Evolutionary conservation across 441 rosid genomes (phyloP).

Genomic region (Theobroma grandiflorum): DNA sequence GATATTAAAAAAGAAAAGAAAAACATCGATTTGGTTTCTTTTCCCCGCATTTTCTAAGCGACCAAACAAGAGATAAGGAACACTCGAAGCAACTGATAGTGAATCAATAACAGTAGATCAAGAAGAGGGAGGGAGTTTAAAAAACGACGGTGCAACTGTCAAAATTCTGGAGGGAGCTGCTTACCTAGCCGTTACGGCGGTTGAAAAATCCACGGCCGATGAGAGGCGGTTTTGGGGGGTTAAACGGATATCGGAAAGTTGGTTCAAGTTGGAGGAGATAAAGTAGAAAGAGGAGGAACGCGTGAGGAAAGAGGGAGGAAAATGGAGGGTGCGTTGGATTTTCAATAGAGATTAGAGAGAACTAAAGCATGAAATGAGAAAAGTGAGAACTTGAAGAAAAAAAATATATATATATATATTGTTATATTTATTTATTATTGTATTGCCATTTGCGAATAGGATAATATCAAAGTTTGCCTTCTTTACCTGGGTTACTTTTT

Average conservation of each 20-base stretch:
- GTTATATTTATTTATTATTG: background rate
- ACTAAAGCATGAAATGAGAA: background rate
- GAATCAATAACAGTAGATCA: slow-evolving; percentile 22
- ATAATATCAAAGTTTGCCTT: slow-evolving; percentile 20
- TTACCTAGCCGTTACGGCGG: slow-evolving; percentile 19
- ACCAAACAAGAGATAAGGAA: slow-evolving; percentile 2
- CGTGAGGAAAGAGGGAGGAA: slow-evolving; percentile 14
- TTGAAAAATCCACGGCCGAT: background rate
- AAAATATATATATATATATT: background rate
- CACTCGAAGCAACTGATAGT: background rate
- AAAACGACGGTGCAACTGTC: slow-evolving; percentile 10
- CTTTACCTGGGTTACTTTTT: slow-evolving; percentile 20
- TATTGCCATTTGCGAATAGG: slow-evolving; percentile 18
- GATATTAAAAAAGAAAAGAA: background rate
- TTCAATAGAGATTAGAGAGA: background rate
- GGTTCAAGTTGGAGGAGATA: slow-evolving; percentile 9
- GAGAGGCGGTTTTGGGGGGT: background rate
- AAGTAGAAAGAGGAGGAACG: slow-evolving; percentile 24
- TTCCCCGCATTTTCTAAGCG: slow-evolving; percentile 5
- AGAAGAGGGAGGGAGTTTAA: background rate
- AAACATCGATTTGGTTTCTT: background rate
- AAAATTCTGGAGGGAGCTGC: background rate
- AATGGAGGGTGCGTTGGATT: slow-evolving; percentile 22
- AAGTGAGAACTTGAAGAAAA: background rate
- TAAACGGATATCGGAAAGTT: background rate